Percentiles rank a stretch among this genome's conserved stretches.
These are phyloP conservation scores for Neurospora africana DNA, from an alignment of 495 filamentous ascomycete species.

Conservation along the genomic window DNA sequence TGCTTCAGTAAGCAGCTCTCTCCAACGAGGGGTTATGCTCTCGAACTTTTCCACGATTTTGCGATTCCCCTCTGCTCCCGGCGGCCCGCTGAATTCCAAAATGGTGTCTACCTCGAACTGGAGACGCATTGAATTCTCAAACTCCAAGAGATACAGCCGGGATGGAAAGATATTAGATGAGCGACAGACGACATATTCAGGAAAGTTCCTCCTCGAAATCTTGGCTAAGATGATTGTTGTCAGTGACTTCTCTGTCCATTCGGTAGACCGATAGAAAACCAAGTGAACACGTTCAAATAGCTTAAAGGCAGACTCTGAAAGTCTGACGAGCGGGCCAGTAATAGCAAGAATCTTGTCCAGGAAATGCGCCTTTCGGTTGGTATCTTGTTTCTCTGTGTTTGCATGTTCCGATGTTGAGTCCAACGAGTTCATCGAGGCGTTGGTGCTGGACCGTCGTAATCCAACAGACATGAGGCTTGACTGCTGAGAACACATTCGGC, in stretches of 20 bases:
- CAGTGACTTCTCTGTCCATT: slow-evolving; percentile 95
- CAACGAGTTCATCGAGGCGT: slow-evolving; percentile 25
- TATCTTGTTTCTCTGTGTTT: slow-evolving; percentile 15
- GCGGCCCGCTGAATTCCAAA: slow-evolving; percentile 75
- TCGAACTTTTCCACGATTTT: slow-evolving; percentile 62
- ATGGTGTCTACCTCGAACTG: slow-evolving; percentile 77
- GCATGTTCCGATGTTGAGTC: slow-evolving; percentile 1
- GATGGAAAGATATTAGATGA: slow-evolving; percentile 82
- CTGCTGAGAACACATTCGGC: slow-evolving; percentile 61
- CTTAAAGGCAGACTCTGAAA: slow-evolving; percentile 61
- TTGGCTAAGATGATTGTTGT: slow-evolving; percentile 91
- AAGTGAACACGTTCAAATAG: slow-evolving; percentile 91
- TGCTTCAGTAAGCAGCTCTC: slow-evolving; percentile 60
- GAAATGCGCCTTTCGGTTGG: slow-evolving; percentile 33
- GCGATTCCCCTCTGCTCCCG: slow-evolving; percentile 47
- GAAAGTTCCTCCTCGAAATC: slow-evolving; percentile 77
- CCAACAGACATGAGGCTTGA: slow-evolving; percentile 54
- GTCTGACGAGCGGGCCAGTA: slow-evolving; percentile 74
- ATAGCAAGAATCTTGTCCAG: slow-evolving; percentile 63
- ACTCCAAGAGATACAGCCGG: slow-evolving; percentile 66
- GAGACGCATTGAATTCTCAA: slow-evolving; percentile 73
- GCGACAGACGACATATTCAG: slow-evolving; percentile 80
- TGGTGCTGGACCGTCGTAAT: slow-evolving; percentile 42
- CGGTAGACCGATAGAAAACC: slow-evolving; percentile 90
- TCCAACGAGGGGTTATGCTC: slow-evolving; percentile 72